Conservation (phyloP, 2,329 filamentous ascomycete genomes). For the Pyrenochaeta sp. region DNA sequence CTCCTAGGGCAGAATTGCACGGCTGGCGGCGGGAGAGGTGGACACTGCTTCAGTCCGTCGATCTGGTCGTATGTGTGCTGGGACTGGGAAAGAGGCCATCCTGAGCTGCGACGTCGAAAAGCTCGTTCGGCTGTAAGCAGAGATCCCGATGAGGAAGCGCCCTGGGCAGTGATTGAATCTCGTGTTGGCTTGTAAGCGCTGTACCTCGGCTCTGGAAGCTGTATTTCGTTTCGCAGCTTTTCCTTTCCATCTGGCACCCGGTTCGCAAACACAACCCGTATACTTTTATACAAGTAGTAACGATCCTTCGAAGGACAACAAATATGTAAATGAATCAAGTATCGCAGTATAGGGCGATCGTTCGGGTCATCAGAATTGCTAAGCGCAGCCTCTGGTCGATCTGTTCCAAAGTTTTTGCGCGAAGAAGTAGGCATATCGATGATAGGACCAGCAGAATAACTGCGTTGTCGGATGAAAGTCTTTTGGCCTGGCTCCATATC, state of each 20-base stretch:
- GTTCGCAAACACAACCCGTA: slow-evolving; percentile 95
- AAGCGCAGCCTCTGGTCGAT: slow-evolving; percentile 61
- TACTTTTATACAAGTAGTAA: slow-evolving; percentile 88
- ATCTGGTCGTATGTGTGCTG: slow-evolving; percentile 37
- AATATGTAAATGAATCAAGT: slow-evolving; percentile 91
- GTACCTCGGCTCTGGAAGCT: slow-evolving; percentile 86
- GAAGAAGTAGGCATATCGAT: slow-evolving; percentile 70
- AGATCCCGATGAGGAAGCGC: slow-evolving; percentile 24
- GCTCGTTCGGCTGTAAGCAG: slow-evolving; percentile 36
- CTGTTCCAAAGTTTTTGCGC: slow-evolving; percentile 58
- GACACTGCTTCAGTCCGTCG: slow-evolving; percentile 30
- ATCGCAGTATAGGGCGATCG: slow-evolving; percentile 80
- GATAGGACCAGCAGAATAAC: slow-evolving; percentile 86
- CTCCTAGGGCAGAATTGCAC: slow-evolving; percentile 37
- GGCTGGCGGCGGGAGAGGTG: slow-evolving; percentile 40
- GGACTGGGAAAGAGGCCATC: slow-evolving; percentile 34
- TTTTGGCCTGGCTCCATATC: slow-evolving; percentile 96
- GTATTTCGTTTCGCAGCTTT: slow-evolving; percentile 86
- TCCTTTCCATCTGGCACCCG: slow-evolving; percentile 95
- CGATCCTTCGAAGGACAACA: slow-evolving; percentile 84
- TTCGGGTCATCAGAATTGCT: slow-evolving; percentile 58
- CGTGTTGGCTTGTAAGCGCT: slow-evolving; percentile 77
- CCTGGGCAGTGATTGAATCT: slow-evolving; percentile 44
- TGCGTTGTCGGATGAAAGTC: slow-evolving; percentile 93
- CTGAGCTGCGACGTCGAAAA: slow-evolving; percentile 42